These are phyloP conservation scores for Rhynchosporium agropyri DNA, from an alignment of 2,329 filamentous ascomycete species.

Conservation along the genomic window DNA sequence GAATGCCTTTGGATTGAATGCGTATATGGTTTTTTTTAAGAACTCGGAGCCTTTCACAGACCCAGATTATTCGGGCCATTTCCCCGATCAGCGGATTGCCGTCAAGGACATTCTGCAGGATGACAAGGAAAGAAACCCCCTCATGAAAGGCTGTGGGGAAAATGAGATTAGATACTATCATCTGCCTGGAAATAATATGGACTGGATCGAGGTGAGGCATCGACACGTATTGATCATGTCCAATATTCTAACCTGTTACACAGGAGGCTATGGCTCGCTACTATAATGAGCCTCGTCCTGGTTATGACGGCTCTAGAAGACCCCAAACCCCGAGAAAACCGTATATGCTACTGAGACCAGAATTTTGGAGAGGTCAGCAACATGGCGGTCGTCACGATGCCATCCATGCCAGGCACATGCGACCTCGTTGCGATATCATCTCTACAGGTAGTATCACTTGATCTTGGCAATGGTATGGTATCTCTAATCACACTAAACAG, in stretches of 20 bases:
- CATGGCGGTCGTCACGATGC: conserved; percentile 24
- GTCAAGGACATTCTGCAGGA: background rate
- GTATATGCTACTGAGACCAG: conserved; percentile 21
- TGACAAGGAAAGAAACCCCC: background rate
- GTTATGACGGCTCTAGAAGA: background rate
- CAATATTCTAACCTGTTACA: background rate
- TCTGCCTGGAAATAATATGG: conserved; percentile 40
- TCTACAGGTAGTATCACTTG: conserved; percentile 20
- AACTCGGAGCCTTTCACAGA: background rate
- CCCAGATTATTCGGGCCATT: background rate
- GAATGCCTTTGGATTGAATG: background rate
- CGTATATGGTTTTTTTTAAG: background rate
- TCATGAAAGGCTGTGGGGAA: conserved; percentile 1
- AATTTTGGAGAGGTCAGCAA: conserved; percentile 29
- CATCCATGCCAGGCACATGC: conserved; percentile 30
- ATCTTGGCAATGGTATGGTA: background rate
- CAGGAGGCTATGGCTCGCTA: background rate
- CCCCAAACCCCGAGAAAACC: conserved; percentile 11
- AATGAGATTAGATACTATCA: conserved; percentile 36
- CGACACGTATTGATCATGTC: background rate
- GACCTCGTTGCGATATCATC: conserved; percentile 28
- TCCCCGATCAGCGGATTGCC: background rate
- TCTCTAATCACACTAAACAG: background rate
- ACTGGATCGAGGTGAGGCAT: conserved; percentile 38
- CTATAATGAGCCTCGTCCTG: background rate